Evolutionary conservation across 768 basidiomycete species (phyloP).

Genomic region (Sarcodon aspratus): DNA sequence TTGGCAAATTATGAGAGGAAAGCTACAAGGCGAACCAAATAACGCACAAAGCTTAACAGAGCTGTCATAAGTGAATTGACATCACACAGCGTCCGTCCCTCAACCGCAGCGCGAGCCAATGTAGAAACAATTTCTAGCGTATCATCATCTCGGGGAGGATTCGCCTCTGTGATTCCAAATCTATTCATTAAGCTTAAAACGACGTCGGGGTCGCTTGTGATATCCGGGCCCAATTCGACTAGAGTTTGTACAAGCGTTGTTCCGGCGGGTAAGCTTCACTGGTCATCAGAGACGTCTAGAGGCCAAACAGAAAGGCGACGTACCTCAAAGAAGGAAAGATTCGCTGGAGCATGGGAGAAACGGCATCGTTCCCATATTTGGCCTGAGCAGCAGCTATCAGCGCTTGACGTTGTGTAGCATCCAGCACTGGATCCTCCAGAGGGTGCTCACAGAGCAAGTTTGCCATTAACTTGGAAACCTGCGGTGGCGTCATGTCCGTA

Average conservation of each 20-base stretch:
- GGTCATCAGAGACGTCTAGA: constrained; percentile 4
- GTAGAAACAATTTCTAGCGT: constrained; percentile 62
- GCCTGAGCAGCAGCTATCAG: constrained; percentile 65
- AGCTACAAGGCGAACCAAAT: constrained; percentile 1
- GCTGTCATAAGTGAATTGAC: constrained; percentile 64
- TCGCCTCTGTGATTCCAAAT: constrained; percentile 63
- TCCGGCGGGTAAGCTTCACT: constrained; percentile 46
- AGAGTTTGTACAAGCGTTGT: constrained; percentile 67
- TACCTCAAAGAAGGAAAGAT: constrained; percentile 71
- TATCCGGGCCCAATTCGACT: constrained; percentile 69
- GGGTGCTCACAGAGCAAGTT: constrained; percentile 67
- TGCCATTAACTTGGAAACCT: constrained; percentile 68
- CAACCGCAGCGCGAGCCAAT: constrained; percentile 56
- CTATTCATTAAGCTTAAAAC: constrained; percentile 59
- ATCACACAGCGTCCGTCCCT: constrained; percentile 66
- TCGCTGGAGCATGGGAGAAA: constrained; percentile 62
- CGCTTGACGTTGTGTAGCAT: constrained; percentile 62
- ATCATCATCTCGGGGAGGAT: constrained; percentile 61
- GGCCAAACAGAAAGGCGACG: constrained; percentile 7
- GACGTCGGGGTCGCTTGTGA: constrained; percentile 63
- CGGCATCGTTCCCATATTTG: constrained; percentile 71
- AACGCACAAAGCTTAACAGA: constrained; percentile 54
- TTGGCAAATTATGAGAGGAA: constrained; percentile 7
- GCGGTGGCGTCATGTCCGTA: constrained; percentile 62
- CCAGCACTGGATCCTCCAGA: constrained; percentile 61